phyloP scores from a whole-genome alignment of 2,329 filamentous ascomycete genomes.

The Penicillium oxalicum region DNA sequence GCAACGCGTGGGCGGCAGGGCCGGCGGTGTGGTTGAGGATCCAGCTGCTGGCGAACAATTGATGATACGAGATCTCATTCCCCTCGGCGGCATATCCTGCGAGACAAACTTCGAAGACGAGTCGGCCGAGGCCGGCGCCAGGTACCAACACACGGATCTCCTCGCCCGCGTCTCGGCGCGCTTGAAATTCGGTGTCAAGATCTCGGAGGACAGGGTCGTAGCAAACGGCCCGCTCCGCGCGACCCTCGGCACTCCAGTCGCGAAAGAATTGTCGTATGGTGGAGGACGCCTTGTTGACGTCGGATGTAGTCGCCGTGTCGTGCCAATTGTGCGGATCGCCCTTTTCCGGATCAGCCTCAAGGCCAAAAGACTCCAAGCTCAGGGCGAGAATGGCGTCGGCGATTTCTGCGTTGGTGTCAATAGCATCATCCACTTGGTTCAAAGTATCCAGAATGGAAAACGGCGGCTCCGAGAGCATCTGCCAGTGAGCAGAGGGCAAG shows the following conservation, averaged over 20 bases:
- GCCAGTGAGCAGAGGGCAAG: conserved; percentile 75
- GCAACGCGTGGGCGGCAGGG: conserved; percentile 61
- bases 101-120: conserved; percentile 79
- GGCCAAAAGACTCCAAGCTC: conserved; percentile 62
- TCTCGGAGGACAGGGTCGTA: conserved; percentile 67
- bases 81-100: conserved; percentile 72
- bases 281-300: conserved; percentile 86
- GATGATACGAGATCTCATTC: conserved; percentile 95
- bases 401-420: conserved; percentile 79
- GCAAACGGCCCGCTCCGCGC: conserved; percentile 65
- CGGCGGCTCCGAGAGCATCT: conserved; percentile 70
- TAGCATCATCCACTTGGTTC: conserved; percentile 73
- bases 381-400: conserved; percentile 69
- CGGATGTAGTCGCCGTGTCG: conserved; percentile 62
- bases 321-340: conserved; percentile 55
- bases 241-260: conserved; percentile 82
- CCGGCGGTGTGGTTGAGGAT: conserved; percentile 48
- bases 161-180: conserved; percentile 27
- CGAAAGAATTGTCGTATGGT: conserved; percentile 91
- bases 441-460: conserved; percentile 79
- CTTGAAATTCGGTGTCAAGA: conserved; percentile 48
- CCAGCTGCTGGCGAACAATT: conserved; percentile 75
- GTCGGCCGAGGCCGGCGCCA: conserved; percentile 77
- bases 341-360: conserved; percentile 36
- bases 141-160: conserved; percentile 70